A percentile compares a stretch with the other conserved stretches of the same genome.
phyloP scores from a whole-genome alignment of 495 filamentous ascomycete genomes.

The Penicillium ucsense region DNA sequence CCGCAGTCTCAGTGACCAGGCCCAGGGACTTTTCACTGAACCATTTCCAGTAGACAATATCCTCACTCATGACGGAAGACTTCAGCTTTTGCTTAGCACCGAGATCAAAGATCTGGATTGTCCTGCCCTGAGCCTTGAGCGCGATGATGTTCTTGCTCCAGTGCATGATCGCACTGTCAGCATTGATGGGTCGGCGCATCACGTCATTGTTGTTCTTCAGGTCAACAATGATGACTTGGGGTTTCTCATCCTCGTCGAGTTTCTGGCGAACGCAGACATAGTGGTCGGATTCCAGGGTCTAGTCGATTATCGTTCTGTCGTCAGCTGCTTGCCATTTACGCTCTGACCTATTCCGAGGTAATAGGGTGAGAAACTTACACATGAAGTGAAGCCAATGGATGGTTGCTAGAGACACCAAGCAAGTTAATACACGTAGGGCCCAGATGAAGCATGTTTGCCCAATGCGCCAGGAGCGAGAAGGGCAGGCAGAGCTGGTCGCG shows the following conservation, averaged over 20 bases:
- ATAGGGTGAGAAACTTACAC: slow-evolving; percentile 51
- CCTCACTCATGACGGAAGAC: slow-evolving; percentile 89
- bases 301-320: slow-evolving; percentile 7
- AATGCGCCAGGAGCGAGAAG: slow-evolving; percentile 12
- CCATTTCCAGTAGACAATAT: slow-evolving; percentile 99
- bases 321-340: neutral
- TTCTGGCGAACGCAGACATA: slow-evolving; percentile 95
- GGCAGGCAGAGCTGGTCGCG: slow-evolving; percentile 12
- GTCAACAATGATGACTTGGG: slow-evolving; percentile 94
- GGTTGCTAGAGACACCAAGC: slow-evolving; percentile 39
- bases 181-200: slow-evolving; percentile 91
- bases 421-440: slow-evolving; percentile 30
- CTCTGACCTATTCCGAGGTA: neutral
- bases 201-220: slow-evolving; percentile 91
- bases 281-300: slow-evolving; percentile 96
- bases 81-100: slow-evolving; percentile 85
- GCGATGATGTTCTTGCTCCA: slow-evolving; percentile 93
- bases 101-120: slow-evolving; percentile 96
- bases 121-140: slow-evolving; percentile 80
- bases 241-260: slow-evolving; percentile 63
- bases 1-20: slow-evolving; percentile 76
- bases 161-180: slow-evolving; percentile 99
- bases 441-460: slow-evolving; percentile 3
- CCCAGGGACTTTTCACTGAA: slow-evolving; percentile 79
- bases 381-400: slow-evolving; percentile 94